Base-by-base conservation (phyloP, 768 basidiomycete species). In the Tylopilus intermedius region DNA sequence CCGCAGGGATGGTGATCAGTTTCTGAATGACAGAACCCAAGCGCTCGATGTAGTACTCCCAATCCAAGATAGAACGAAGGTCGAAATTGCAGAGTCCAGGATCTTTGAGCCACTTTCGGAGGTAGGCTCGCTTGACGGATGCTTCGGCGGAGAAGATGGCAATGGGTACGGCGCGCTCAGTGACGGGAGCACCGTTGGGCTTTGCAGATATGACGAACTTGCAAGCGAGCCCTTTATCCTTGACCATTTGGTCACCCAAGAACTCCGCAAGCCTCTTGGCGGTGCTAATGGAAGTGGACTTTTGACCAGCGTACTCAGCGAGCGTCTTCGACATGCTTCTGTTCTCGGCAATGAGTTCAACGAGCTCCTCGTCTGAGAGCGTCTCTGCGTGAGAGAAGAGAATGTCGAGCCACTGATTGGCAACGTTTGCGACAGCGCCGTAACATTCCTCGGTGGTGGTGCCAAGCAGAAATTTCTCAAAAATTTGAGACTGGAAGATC, bases 61-160 rank as follows among this genome's bases (percentile, higher is more conserved):
- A 99, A 67, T 99, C 96, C 55, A 99, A 78, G 59, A 99, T 96
- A 15, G 88, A 84, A 15, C 96, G 86, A 40, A 99, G 74, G 49
- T 98, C 94, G 60, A 99, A 97, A 58, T 82, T 86, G 33, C 80
- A 72, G 35, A 98, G 76, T 58, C 85, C 81, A 66, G 85, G 92
- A 67, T 99, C 94, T 71, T 94, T 97, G 55, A 99, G 78, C 96
- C 96, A 99, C 69, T 90, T 94, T 43, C 92, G 87, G 40, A 99
- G 80, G 71, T 93, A 98, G 26, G 79, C 82, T 26, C 87, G 80
- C 71, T 96, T 97, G 60, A 97, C 80, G 56, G 80, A 81, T 54
- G 94, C 89, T 64, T 98, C 96, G 0, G 96, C 91, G 8, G 93
- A 92, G 71, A 99, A 99, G 60, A 99, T 98, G 15, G 96, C 96